Conservation (phyloP, 257 asterid species). For the Capsicum pubescens region DNA sequence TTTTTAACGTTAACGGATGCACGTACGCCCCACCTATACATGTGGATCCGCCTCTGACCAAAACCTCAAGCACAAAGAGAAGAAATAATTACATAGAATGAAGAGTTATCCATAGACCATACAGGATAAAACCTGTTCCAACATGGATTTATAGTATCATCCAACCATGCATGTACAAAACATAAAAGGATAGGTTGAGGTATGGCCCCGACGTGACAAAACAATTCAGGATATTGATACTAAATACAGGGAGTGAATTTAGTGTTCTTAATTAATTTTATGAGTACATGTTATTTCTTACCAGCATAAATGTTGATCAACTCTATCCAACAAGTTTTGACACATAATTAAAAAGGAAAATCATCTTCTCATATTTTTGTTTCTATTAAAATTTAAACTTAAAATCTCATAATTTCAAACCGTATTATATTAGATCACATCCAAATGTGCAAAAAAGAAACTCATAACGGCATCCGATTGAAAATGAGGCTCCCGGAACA, state of each 20-base stretch:
- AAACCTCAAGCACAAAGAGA: too few species aligned
- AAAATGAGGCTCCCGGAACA: neutral
- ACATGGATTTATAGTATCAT: neutral
- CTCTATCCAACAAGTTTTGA: too few species aligned
- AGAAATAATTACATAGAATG: neutral
- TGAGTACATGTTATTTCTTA: too few species aligned
- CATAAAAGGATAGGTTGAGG: constrained; percentile 8
- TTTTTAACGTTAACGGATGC: too few species aligned
- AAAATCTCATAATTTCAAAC: too few species aligned
- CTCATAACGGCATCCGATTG: too few species aligned
- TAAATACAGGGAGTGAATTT: neutral
- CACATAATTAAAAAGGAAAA: too few species aligned
- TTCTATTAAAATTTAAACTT: neutral
- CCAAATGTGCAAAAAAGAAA: neutral
- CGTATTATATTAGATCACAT: neutral
- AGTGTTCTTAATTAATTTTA: neutral
- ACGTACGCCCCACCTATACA: too few species aligned
- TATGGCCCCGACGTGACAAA: neutral
- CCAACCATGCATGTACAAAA: neutral
- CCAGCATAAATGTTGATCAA: too few species aligned
- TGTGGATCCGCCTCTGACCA: too few species aligned
- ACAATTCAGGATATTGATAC: neutral
- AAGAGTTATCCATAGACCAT: neutral
- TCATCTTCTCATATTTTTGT: too few species aligned
- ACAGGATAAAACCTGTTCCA: neutral